A percentile compares a stretch with the other conserved stretches of the same genome.
phyloP scores from a whole-genome alignment of 495 filamentous ascomycete genomes.

The Hamigera avellanea region DNA sequence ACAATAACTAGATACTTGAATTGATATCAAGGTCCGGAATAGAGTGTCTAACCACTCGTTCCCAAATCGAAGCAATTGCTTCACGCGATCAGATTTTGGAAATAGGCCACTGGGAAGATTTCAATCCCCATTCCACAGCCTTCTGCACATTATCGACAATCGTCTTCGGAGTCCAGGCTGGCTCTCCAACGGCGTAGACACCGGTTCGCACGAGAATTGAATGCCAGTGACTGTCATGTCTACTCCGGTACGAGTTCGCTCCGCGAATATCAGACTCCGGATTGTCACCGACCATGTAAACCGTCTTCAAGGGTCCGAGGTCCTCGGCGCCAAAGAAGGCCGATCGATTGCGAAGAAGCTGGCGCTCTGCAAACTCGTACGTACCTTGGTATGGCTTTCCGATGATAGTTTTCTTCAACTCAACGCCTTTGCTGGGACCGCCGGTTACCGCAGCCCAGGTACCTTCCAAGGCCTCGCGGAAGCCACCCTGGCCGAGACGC shows the following conservation, averaged over 20 bases:
- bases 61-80: too few relatives aligned
- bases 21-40: too few relatives aligned
- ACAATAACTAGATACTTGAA: too few relatives aligned
- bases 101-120: slow-evolving; percentile 30
- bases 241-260: slow-evolving; percentile 65
- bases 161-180: slow-evolving; percentile 40
- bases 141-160: slow-evolving; percentile 59
- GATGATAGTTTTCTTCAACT: slow-evolving; percentile 55
- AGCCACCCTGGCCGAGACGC: slow-evolving; percentile 86
- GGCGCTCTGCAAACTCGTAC: slow-evolving; percentile 72
- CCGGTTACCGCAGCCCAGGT: slow-evolving; percentile 64
- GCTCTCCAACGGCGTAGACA: slow-evolving; percentile 54
- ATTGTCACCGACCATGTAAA: slow-evolving; percentile 99
- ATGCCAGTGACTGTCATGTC: slow-evolving; percentile 58
- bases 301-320: slow-evolving; percentile 39
- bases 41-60: too few relatives aligned
- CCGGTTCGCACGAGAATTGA: slow-evolving; percentile 78
- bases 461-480: slow-evolving; percentile 69
- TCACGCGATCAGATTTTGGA: neutral
- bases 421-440: slow-evolving; percentile 39
- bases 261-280: slow-evolving; percentile 85
- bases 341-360: slow-evolving; percentile 49
- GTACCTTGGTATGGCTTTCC: slow-evolving; percentile 74
- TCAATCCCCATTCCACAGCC: slow-evolving; percentile 53
- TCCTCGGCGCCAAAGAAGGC: slow-evolving; percentile 26